Conservation (phyloP, 345 rosid species). For the Durio zibethinus region DNA sequence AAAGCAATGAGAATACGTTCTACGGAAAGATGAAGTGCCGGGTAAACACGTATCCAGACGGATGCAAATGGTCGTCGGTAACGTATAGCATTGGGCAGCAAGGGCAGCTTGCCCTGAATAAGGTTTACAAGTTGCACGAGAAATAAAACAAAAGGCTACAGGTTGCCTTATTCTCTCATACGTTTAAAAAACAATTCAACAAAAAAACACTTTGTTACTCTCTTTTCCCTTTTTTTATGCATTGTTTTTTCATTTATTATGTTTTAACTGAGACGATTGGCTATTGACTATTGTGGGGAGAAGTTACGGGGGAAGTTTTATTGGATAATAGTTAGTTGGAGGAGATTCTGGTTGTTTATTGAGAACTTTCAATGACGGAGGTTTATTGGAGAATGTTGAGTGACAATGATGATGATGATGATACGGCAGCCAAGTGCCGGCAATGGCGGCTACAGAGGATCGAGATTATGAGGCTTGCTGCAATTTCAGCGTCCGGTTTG, state of each 20-base stretch:
- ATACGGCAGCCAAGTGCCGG: conserved; percentile 45
- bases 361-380: conserved; percentile 13
- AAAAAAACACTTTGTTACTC: neutral
- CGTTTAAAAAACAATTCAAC: neutral
- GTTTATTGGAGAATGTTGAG: conserved; percentile 25
- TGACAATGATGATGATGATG: conserved; percentile 36
- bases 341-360: neutral
- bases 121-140: conserved; percentile 15
- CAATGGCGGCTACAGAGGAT: conserved; percentile 53
- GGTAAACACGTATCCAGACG: conserved; percentile 32
- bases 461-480: conserved; percentile 51
- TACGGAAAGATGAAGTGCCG: neutral
- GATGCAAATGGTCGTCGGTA: conserved; percentile 3
- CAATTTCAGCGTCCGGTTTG: conserved; percentile 9
- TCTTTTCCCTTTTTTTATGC: neutral
- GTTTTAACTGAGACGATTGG: neutral
- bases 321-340: neutral
- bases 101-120: conserved; percentile 1
- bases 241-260: neutral
- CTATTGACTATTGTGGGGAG: neutral
- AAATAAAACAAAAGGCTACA: conserved; percentile 22
- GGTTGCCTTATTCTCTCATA: conserved; percentile 17
- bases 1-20: neutral
- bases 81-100: conserved; percentile 23
- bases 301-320: neutral